A percentile compares a stretch with the other conserved stretches of the same genome.
phyloP scores from a whole-genome alignment of 176 grass and related monocot genomes.

The Triticum monococcum region DNA sequence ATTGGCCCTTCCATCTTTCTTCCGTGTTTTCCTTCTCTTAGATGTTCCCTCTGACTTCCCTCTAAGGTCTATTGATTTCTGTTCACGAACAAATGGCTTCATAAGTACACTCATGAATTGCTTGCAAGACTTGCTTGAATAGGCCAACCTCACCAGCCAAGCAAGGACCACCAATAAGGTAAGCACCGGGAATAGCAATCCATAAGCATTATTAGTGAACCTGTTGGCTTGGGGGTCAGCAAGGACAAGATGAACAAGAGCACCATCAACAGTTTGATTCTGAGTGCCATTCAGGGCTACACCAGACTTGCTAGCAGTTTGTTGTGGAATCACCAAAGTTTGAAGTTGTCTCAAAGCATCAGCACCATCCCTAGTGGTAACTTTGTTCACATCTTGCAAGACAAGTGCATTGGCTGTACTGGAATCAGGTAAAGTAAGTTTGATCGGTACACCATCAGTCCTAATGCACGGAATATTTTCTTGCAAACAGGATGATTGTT shows the following conservation, averaged over 20 bases:
- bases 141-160: slow-evolving; percentile 37
- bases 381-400: slow-evolving; percentile 33
- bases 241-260: slow-evolving; percentile 23
- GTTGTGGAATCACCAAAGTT: not conserved
- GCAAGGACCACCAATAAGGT: slow-evolving; percentile 26
- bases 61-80: slow-evolving; percentile 43
- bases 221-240: slow-evolving; percentile 26
- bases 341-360: slow-evolving; percentile 6
- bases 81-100: slow-evolving; percentile 40
- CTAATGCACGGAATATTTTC: slow-evolving; percentile 54
- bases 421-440: slow-evolving; percentile 47
- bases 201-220: slow-evolving; percentile 17
- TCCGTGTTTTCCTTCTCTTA: slow-evolving; percentile 79
- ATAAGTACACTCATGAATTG: slow-evolving; percentile 34
- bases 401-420: slow-evolving; percentile 36
- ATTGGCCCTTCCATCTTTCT: slow-evolving; percentile 41
- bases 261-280: slow-evolving; percentile 30
- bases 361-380: slow-evolving; percentile 21
- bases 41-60: slow-evolving; percentile 40
- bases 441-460: slow-evolving; percentile 34
- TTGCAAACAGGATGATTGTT: slow-evolving; percentile 44
- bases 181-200: slow-evolving; percentile 43
- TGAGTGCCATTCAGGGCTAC: slow-evolving; percentile 21
- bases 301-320: slow-evolving; percentile 17
- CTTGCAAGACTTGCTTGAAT: slow-evolving; percentile 25